phyloP scores from a whole-genome alignment of 2,329 filamentous ascomycete genomes.

The Ceratocystis ficicola region DNA sequence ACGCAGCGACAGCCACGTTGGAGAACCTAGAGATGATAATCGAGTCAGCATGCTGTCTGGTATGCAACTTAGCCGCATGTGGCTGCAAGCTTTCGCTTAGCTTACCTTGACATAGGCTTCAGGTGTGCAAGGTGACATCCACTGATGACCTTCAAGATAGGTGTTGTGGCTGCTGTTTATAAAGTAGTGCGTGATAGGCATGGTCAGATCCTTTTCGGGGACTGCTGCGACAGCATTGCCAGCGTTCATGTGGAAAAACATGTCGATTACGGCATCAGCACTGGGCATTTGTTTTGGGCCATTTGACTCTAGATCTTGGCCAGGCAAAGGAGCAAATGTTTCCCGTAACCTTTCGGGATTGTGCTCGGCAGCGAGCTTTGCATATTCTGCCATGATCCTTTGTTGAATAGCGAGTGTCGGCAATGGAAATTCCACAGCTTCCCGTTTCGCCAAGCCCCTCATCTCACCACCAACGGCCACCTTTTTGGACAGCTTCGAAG shows the following conservation, averaged over 20 bases:
- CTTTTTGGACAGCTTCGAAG: background rate
- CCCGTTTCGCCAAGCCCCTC: background rate
- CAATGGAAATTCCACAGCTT: slow-evolving; percentile 4
- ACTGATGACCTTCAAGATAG: slow-evolving; percentile 76
- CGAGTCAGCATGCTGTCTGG: background rate
- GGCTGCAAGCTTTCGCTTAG: slow-evolving; percentile 21
- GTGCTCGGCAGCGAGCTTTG: background rate
- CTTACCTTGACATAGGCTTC: slow-evolving; percentile 65
- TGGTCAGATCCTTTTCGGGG: slow-evolving; percentile 45
- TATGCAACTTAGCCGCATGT: background rate
- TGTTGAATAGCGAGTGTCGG: slow-evolving; percentile 18
- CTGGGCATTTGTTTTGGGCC: background rate
- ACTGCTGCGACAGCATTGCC: slow-evolving; percentile 33
- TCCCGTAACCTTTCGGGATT: background rate
- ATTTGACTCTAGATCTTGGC: slow-evolving; percentile 1
- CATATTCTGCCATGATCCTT: slow-evolving; percentile 15
- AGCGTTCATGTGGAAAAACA: slow-evolving; percentile 18
- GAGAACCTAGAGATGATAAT: slow-evolving; percentile 43
- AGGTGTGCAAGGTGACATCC: slow-evolving; percentile 62
- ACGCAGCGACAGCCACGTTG: slow-evolving; percentile 73
- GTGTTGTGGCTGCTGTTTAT: slow-evolving; percentile 94
- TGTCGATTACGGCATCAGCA: slow-evolving; percentile 10
- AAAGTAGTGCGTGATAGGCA: slow-evolving; percentile 77
- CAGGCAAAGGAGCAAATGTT: slow-evolving; percentile 8
- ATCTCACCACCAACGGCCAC: background rate